Evolutionary conservation across 2,329 filamentous ascomycete species (phyloP).

Genomic region (Colletotrichum eleusines): DNA sequence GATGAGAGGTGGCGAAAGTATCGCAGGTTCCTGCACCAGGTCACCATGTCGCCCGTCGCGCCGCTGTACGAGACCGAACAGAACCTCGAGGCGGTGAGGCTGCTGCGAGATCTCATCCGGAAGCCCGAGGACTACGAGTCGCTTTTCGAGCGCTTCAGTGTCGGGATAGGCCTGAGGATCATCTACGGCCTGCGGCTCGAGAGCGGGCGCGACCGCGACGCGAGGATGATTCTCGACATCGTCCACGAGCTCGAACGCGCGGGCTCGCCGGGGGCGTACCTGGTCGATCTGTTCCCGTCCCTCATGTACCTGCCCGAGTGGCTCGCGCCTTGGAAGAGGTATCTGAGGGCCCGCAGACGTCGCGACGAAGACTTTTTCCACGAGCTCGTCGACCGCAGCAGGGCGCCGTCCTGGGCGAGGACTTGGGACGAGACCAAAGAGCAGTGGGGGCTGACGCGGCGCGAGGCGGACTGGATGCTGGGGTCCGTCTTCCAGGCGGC

Average conservation of each 20-base stretch:
- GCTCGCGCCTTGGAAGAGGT: conserved; percentile 45
- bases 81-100: conserved; percentile 47
- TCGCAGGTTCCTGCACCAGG: conserved; percentile 46
- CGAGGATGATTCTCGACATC: conserved; percentile 49
- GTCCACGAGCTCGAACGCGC: conserved; percentile 52
- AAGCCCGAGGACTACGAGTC: conserved; percentile 52
- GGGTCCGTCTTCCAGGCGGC: conserved; percentile 53
- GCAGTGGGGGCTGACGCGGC: conserved; percentile 41
- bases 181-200: conserved; percentile 52
- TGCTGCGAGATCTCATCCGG: conserved; percentile 50
- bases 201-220: conserved; percentile 49
- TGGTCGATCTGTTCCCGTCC: conserved; percentile 50
- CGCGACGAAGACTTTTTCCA: conserved; percentile 36
- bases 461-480: conserved; percentile 48
- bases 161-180: conserved; percentile 55
- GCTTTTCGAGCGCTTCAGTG: conserved; percentile 55
- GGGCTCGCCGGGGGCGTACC: conserved; percentile 48
- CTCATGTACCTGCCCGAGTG: conserved; percentile 47
- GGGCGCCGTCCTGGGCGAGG: conserved; percentile 28
- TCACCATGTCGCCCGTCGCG: conserved; percentile 49
- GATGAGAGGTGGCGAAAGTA: conserved; percentile 40
- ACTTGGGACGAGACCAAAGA: conserved; percentile 14
- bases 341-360: conserved; percentile 38
- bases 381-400: conserved; percentile 35
- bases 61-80: conserved; percentile 49